phyloP scores from a whole-genome alignment of 2,329 filamentous ascomycete species.

The Trichophyton benhamiae region DNA sequence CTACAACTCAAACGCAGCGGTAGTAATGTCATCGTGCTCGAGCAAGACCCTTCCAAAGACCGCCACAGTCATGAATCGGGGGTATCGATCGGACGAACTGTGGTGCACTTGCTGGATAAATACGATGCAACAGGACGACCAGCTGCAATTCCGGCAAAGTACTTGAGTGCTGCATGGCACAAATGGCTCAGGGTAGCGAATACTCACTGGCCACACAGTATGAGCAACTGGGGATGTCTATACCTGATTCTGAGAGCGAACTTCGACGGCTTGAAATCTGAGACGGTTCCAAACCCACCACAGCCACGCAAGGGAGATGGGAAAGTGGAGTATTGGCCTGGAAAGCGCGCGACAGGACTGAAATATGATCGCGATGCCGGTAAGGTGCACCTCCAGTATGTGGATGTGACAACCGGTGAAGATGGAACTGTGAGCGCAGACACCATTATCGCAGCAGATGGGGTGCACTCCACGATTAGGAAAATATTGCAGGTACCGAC shows the following conservation, averaged over 20 bases:
- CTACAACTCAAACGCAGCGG: not conserved
- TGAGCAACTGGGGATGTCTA: not conserved
- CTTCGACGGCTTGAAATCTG: not conserved
- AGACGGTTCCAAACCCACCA: not conserved
- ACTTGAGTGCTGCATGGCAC: not conserved
- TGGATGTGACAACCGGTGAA: not conserved
- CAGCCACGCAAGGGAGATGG: not conserved
- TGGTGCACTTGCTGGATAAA: not conserved
- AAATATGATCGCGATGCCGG: not conserved
- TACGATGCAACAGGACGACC: not conserved
- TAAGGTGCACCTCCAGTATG: not conserved
- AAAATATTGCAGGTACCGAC: not conserved
- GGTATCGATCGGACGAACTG: not conserved
- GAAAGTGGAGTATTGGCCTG: not conserved
- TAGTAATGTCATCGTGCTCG: not conserved
- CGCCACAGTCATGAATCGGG: not conserved
- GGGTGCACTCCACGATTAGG: not conserved
- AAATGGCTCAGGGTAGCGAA: not conserved
- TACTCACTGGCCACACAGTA: not conserved
- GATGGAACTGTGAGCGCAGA: not conserved
- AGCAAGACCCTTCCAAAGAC: not conserved
- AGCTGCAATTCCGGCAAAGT: not conserved
- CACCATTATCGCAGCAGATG: not conserved
- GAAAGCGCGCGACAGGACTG: not conserved
- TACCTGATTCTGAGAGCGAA: not conserved